A percentile compares a stretch with the other conserved stretches of the same genome.
phyloP scores from a whole-genome alignment of 371 early-diverging fungal species.

The Rhizopus microsporus region DNA sequence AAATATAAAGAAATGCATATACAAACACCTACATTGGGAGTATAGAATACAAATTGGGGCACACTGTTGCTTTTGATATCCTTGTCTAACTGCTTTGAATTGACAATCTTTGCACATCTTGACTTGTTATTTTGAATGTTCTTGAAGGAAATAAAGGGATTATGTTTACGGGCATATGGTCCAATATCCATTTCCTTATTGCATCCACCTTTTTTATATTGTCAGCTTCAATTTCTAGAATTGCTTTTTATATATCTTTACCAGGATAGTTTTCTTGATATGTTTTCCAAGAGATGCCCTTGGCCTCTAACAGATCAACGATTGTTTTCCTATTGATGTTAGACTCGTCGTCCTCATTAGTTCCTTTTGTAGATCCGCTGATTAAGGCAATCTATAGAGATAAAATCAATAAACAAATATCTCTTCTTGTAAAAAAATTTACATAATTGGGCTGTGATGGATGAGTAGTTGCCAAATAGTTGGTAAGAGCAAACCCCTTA shows the following conservation, averaged over 20 bases:
- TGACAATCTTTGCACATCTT: constrained; percentile 58
- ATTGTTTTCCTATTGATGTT: constrained; percentile 43
- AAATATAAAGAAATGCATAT: not conserved
- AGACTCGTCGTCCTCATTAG: constrained; percentile 41
- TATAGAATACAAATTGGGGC: constrained; percentile 63
- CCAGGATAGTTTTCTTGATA: constrained; percentile 68
- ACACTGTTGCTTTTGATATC: constrained; percentile 48
- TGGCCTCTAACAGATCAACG: constrained; percentile 66
- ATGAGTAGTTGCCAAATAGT: constrained; percentile 39
- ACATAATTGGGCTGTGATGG: constrained; percentile 52
- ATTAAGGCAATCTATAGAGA: constrained; percentile 35
- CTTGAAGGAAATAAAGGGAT: constrained; percentile 62
- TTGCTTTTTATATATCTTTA: constrained; percentile 52
- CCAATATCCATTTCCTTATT: constrained; percentile 29
- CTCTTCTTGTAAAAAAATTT: constrained; percentile 44
- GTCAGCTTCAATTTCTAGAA: constrained; percentile 66
- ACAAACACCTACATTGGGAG: constrained; percentile 41
- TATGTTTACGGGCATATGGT: constrained; percentile 56
- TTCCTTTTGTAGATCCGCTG: constrained; percentile 51
- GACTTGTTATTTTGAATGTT: constrained; percentile 46
- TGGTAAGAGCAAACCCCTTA: constrained; percentile 34
- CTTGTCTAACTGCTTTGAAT: constrained; percentile 44
- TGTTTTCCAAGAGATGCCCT: constrained; percentile 63
- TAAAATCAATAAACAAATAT: not conserved
- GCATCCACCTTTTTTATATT: constrained; percentile 19